A percentile compares a stretch with the other conserved stretches of the same genome.
Evolutionary conservation across 805 yeast species (phyloP).

Genomic region (Priceomyces medius): DNA sequence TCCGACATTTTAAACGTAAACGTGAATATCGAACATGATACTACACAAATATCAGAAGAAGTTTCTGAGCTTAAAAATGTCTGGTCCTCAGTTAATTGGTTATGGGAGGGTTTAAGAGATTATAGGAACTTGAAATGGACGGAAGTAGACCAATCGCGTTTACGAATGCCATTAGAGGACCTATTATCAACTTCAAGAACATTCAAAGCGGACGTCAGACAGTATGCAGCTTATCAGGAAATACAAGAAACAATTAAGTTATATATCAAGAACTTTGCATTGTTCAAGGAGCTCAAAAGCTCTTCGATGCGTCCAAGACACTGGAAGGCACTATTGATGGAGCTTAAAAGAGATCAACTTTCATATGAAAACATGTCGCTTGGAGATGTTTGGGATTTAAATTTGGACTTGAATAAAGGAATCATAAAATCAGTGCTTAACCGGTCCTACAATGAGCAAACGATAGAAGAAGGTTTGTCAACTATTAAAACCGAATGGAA

Average conservation of each 20-base stretch:
- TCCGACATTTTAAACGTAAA: constrained; percentile 33
- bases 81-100: constrained; percentile 59
- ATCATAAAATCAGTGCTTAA: constrained; percentile 49
- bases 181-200: constrained; percentile 45
- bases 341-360: constrained; percentile 24
- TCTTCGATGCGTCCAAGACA: constrained; percentile 64
- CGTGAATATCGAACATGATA: constrained; percentile 20
- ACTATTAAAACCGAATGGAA: constrained; percentile 59
- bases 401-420: constrained; percentile 45
- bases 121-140: constrained; percentile 50
- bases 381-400: constrained; percentile 61
- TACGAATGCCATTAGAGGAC: constrained; percentile 52
- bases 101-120: constrained; percentile 48
- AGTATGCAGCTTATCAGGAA: constrained; percentile 65
- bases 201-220: constrained; percentile 60
- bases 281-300: constrained; percentile 49
- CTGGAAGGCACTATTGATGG: constrained; percentile 52
- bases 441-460: constrained; percentile 71
- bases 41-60: constrained; percentile 44
- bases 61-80: constrained; percentile 55
- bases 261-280: constrained; percentile 35
- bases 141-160: constrained; percentile 40
- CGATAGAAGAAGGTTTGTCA: constrained; percentile 56
- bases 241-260: constrained; percentile 48
- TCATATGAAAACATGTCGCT: constrained; percentile 37